Percentiles rank a stretch among this genome's conserved stretches.
Evolutionary conservation across 768 basidiomycete genomes (phyloP).

Genomic region (Lentinula boryana): DNA sequence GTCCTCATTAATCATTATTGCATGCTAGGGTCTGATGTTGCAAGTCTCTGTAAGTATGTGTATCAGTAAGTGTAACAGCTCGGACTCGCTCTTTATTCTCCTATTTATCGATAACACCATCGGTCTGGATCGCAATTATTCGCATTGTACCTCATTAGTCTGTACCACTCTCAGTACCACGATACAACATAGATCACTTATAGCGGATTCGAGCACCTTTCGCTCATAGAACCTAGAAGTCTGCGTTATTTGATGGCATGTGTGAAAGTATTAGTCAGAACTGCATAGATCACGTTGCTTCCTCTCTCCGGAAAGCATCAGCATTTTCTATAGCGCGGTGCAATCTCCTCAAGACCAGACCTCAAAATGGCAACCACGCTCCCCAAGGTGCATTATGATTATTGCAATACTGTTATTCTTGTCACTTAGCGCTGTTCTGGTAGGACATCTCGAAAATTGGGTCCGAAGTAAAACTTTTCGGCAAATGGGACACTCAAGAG

Average conservation of each 20-base stretch:
- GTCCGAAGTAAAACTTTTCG: slow-evolving; percentile 92
- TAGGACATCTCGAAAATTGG: slow-evolving; percentile 72
- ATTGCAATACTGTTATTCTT: neutral
- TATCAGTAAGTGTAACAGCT: neutral
- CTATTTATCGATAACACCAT: neutral
- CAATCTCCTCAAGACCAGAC: slow-evolving; percentile 23
- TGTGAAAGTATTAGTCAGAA: neutral
- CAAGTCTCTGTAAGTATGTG: too few relatives aligned
- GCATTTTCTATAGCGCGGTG: neutral
- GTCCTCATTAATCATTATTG: too few relatives aligned
- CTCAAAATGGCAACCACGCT: slow-evolving; percentile 70
- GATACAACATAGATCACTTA: too few relatives aligned
- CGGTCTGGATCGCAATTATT: neutral
- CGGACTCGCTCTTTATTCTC: neutral
- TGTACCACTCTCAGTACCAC: too few relatives aligned
- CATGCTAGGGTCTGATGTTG: too few relatives aligned
- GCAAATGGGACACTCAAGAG: slow-evolving; percentile 99
- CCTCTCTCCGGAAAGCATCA: neutral
- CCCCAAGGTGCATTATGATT: slow-evolving; percentile 34
- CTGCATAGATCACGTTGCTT: slow-evolving; percentile 14
- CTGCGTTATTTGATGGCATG: too few relatives aligned
- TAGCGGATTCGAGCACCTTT: too few relatives aligned
- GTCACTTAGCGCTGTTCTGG: neutral
- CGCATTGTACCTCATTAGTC: neutral
- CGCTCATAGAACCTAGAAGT: too few relatives aligned